Base-by-base conservation (phyloP, 352 stramenopile genomes). In the Phytopythium kandeliae region DNA sequence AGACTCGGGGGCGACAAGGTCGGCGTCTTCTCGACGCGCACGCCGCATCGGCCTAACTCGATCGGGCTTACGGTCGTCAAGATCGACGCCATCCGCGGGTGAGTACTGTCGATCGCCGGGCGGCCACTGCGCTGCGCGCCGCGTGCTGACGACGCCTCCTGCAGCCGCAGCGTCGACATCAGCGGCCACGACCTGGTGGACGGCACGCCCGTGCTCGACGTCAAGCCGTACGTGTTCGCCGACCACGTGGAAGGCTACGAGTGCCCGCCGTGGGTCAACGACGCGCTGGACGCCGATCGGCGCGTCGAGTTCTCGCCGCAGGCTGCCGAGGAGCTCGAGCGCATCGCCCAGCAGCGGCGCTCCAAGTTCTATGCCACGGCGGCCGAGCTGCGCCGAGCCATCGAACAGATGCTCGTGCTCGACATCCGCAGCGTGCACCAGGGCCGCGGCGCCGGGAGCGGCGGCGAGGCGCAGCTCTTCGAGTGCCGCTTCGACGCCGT, bases 151-250 rank as follows among this genome's bases (percentile, higher is more conserved):
- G n/a, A n/a, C n/a, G n/a, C n/a, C n/a, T n/a, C n/a, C n/a, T 12
- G 26, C 38, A 83, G 69, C 28, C 74, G 76, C 16, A 80, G 63
- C 41, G 87, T 98, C 42, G 79, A 96, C 36, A 92, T 98, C 57
- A 90, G 87, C 50, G 93, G 92, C 31, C 81, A 98, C 43, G 94
- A 98, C 61, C 78, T 98, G 9, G 83, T 98, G 42, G 85, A 99
- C 66, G 96, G 96, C 47, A 99, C 97, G 22, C 97, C 97, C 0
- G 86, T 99, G 30, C 70, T 99, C 19, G 97, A 99, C 63, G 90
- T 99, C 47, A 99, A 99, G 71, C 97, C 97, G 11, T 99, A 98
- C 65, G 96, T 99, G 38, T 79, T 81, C 13, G 82, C 83, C 34
- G 84, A 95, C 66, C 78, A 69, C 45, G 67, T 93, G 8, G 51